Conservation (phyloP, 2,329 filamentous ascomycete species). For the Thielaviopsis ethacetica region DNA sequence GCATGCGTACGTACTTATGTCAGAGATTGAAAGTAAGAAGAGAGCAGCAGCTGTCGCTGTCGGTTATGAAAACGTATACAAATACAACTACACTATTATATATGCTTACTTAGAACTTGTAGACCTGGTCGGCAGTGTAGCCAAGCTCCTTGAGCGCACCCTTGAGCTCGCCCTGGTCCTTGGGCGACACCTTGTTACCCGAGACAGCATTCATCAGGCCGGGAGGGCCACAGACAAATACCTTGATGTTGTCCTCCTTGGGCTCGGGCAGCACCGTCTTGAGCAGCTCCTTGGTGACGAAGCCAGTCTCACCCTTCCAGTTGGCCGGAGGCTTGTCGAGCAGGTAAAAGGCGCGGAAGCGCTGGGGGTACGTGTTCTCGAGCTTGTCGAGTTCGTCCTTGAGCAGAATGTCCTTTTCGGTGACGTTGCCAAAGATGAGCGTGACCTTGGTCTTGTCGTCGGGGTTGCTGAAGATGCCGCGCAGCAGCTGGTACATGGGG, state of each 20-base stretch:
- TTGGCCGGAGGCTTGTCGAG: slow-evolving; percentile 68
- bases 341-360: slow-evolving; percentile 90
- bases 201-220: slow-evolving; percentile 87
- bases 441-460: slow-evolving; percentile 96
- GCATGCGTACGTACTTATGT: too few relatives aligned
- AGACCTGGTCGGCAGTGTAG: slow-evolving; percentile 58
- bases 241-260: slow-evolving; percentile 80
- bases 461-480: slow-evolving; percentile 88
- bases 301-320: slow-evolving; percentile 64
- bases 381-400: slow-evolving; percentile 71
- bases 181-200: slow-evolving; percentile 77
- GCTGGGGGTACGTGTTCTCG: slow-evolving; percentile 88
- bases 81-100: too few relatives aligned
- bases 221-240: slow-evolving; percentile 91
- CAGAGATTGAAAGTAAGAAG: too few relatives aligned
- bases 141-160: slow-evolving; percentile 74
- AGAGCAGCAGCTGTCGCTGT: too few relatives aligned
- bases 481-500: slow-evolving; percentile 90
- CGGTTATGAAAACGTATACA: too few relatives aligned
- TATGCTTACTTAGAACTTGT: slow-evolving; percentile 55
- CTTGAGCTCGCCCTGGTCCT: slow-evolving; percentile 79
- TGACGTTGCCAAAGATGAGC: slow-evolving; percentile 80
- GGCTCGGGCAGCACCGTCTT: slow-evolving; percentile 92
- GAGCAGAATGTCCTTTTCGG: slow-evolving; percentile 79
- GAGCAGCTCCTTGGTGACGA: slow-evolving; percentile 76